Base-by-base conservation (phyloP, 75 land plant species). In the Selaginella moellendorffii region DNA sequence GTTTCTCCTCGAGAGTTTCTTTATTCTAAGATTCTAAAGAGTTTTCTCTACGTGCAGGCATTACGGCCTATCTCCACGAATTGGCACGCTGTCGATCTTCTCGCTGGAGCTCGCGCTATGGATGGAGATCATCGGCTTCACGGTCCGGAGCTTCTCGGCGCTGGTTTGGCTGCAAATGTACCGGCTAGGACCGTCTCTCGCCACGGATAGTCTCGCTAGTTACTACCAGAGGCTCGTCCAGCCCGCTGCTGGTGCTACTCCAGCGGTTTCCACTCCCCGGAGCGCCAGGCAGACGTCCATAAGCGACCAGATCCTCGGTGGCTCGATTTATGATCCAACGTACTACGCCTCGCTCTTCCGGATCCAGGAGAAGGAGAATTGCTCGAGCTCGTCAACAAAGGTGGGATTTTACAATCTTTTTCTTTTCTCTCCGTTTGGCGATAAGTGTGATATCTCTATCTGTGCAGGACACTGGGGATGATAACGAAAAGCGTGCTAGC, bases 101-200 rank as follows among this genome's bases (percentile, higher is more conserved):
- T 91, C 97, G n/a, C 61, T 88, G 51, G 71, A 72, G 68, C 76
- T 88, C 26, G 67, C 80, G 12, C 67, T 88, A 26, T 69, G 76
- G 53, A 85, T 92, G 96, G 77, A 88, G 77, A 78, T 77, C 28
- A 52, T 74, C 56, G 97, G 97, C 2, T 88, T 83, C 72, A 62
- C 76, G 8, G 80, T 85, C 26, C 78, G 96, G 54, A 61, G 83
- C 21, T 46, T 82, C 29, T 92, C 97, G 17, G 77, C 90, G 27
- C 70, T 88, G 0, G 21, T 92, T 61, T 92, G 97, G 97, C 63
- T 88, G 24, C 89, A 85, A 76, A 92, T 92, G 70, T 92, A 92
- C 69, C 76, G 86, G 66, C 26, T 92, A 65, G 97, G 97, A 59
- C 68, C 31, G 54, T 17, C 62, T 75, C 87, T 26, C 24, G n/a